Conservation (phyloP, 129 eudicot species). For the Silybum marianum region DNA sequence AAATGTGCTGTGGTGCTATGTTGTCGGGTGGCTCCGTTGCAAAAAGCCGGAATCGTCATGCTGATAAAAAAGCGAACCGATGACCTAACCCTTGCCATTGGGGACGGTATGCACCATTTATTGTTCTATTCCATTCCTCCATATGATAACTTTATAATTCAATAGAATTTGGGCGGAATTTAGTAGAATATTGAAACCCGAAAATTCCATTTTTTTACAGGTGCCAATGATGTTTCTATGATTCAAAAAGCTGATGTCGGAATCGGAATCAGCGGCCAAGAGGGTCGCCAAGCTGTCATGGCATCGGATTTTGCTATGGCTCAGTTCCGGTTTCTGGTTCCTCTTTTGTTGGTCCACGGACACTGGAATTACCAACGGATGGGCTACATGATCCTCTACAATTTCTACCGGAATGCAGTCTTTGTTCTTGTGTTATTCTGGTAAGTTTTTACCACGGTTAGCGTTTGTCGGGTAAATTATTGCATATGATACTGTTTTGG, state of each 20-base stretch:
- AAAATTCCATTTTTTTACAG: constrained; percentile 11
- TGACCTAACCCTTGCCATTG: constrained; percentile 84
- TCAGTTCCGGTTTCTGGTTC: constrained; percentile 88
- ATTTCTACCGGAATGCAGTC: constrained; percentile 89
- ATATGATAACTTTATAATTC: not conserved
- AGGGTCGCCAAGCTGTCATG: constrained; percentile 45
- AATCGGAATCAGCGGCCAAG: constrained; percentile 44
- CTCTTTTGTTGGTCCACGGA: constrained; percentile 89
- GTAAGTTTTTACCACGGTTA: no score
- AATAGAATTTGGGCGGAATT: not conserved
- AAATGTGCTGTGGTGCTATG: constrained; percentile 82
- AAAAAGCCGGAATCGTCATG: constrained; percentile 92
- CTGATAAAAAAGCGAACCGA: constrained; percentile 76
- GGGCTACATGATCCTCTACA: constrained; percentile 91
- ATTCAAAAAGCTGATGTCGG: constrained; percentile 49
- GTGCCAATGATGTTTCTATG: constrained; percentile 50
- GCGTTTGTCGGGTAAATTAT: no score
- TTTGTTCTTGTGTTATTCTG: constrained; percentile 84
- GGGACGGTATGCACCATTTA: constrained; percentile 33
- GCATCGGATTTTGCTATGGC: constrained; percentile 96
- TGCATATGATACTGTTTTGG: no score
- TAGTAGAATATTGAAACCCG: constrained; percentile 11
- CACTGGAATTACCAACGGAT: constrained; percentile 98
- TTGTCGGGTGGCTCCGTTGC: constrained; percentile 97
- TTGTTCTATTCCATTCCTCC: not conserved